Percentiles rank a stretch among this genome's conserved stretches.
Evolutionary conservation across 768 basidiomycete species (phyloP).

Genomic region (Leccinum variicolor): DNA sequence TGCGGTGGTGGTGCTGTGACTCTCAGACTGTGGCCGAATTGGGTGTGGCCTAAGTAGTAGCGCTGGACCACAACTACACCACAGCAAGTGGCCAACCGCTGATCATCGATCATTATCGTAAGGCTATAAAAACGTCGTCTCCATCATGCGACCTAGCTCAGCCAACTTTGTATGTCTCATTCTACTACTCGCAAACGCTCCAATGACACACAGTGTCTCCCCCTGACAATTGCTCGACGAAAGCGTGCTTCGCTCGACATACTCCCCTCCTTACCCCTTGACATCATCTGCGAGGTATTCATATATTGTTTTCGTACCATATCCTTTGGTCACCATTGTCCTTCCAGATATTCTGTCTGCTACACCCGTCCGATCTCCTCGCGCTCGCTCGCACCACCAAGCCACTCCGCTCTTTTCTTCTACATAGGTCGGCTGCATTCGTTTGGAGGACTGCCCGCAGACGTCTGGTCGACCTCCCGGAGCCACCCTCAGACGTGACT

Average conservation of each 20-base stretch:
- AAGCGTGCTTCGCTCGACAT: conserved; percentile 19
- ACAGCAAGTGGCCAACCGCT: neutral
- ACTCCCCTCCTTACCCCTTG: conserved; percentile 36
- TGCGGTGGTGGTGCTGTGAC: conserved; percentile 20
- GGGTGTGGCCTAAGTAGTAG: no score
- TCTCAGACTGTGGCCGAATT: neutral
- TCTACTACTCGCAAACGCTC: neutral
- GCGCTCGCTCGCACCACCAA: conserved; percentile 43
- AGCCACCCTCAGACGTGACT: conserved; percentile 42
- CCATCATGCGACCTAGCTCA: neutral
- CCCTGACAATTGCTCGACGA: neutral
- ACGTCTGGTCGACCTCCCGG: conserved; percentile 40
- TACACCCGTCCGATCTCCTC: conserved; percentile 45
- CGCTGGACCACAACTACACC: neutral
- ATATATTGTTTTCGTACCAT: neutral
- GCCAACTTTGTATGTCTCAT: conserved; percentile 6
- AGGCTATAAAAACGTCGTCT: neutral
- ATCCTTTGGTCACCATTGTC: neutral
- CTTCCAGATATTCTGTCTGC: conserved; percentile 40
- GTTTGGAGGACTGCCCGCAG: conserved; percentile 33
- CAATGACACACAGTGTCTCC: neutral
- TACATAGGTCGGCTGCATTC: conserved; percentile 28
- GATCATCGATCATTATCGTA: no score
- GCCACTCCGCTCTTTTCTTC: conserved; percentile 38
- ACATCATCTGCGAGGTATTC: conserved; percentile 27